These are phyloP conservation scores for button mushroom (Agaricus bisporus) DNA, from an alignment of 768 basidiomycete genomes.

Conservation along the genomic window DNA sequence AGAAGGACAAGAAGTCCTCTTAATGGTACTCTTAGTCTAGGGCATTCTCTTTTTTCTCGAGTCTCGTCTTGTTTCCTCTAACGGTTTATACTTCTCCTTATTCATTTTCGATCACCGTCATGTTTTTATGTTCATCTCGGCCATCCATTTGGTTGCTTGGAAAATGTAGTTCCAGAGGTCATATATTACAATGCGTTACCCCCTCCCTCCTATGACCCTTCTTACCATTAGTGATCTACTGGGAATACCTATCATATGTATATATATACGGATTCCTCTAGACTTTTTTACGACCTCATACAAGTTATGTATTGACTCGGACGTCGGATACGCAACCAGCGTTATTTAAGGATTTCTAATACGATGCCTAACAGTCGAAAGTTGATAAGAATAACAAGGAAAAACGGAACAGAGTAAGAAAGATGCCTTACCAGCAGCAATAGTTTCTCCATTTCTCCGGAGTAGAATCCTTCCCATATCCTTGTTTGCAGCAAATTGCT, in stretches of 20 bases:
- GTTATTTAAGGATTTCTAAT: constrained; percentile 26
- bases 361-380: constrained; percentile 30
- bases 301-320: neutral
- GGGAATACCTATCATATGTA: neutral
- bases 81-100: too few relatives aligned
- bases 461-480: constrained; percentile 94
- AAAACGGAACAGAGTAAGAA: neutral
- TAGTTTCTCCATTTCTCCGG: constrained; percentile 86
- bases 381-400: neutral
- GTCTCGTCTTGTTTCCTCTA: neutral
- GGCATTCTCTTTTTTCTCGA: too few relatives aligned
- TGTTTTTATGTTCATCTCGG: too few relatives aligned
- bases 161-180: too few relatives aligned
- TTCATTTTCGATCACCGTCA: too few relatives aligned
- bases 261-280: neutral
- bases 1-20: constrained; percentile 30
- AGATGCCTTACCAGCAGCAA: constrained; percentile 68
- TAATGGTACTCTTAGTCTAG: too few relatives aligned
- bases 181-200: too few relatives aligned
- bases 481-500: constrained; percentile 83
- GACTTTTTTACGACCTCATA: neutral
- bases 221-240: neutral
- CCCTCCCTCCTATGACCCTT: too few relatives aligned
- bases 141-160: too few relatives aligned
- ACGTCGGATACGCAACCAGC: too few relatives aligned